A percentile compares a stretch with the other conserved stretches of the same genome.
These are phyloP conservation scores for Pseudogymnoascus pannorum DNA, from an alignment of 2,329 filamentous ascomycete genomes.

Conservation along the genomic window DNA sequence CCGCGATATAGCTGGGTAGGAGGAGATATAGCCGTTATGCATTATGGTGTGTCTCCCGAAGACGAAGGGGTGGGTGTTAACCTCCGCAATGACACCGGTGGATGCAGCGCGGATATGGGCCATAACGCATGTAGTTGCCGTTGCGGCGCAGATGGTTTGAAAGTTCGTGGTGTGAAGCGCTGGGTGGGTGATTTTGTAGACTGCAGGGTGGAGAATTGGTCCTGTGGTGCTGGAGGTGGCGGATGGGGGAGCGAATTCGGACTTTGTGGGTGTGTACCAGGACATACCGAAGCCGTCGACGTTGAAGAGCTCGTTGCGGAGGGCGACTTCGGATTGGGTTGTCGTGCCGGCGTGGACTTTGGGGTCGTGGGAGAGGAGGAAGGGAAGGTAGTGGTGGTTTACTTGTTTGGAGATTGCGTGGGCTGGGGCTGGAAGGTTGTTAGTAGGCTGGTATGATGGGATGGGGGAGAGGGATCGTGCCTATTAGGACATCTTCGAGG, in stretches of 20 bases:
- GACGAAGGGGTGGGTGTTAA: constrained; percentile 48
- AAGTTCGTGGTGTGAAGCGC: constrained; percentile 48
- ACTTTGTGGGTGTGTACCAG: constrained; percentile 43
- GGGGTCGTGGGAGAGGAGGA: constrained; percentile 39
- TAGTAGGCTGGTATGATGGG: constrained; percentile 15
- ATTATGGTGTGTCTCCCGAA: constrained; percentile 48
- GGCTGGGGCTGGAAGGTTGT: constrained; percentile 23
- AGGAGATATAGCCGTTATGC: constrained; percentile 46
- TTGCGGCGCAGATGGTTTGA: constrained; percentile 43
- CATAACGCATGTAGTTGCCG: constrained; percentile 41
- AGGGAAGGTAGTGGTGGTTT: constrained; percentile 46
- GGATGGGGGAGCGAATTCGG: constrained; percentile 24
- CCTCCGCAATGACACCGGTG: constrained; percentile 38
- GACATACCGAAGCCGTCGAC: constrained; percentile 48
- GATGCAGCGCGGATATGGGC: constrained; percentile 46
- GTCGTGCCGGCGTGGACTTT: constrained; percentile 28
- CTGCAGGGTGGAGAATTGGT: constrained; percentile 36
- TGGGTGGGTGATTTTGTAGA: constrained; percentile 46
- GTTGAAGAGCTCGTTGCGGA: constrained; percentile 46
- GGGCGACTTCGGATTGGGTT: constrained; percentile 37
- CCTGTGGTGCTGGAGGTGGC: constrained; percentile 24
- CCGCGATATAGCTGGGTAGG: constrained; percentile 40
- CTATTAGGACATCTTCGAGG: constrained; percentile 46
- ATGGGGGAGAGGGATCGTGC: constrained; percentile 26
- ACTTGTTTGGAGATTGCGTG: constrained; percentile 39